These are phyloP conservation scores for Leccinum pellstonianum DNA, from an alignment of 768 basidiomycete species.

Conservation along the genomic window DNA sequence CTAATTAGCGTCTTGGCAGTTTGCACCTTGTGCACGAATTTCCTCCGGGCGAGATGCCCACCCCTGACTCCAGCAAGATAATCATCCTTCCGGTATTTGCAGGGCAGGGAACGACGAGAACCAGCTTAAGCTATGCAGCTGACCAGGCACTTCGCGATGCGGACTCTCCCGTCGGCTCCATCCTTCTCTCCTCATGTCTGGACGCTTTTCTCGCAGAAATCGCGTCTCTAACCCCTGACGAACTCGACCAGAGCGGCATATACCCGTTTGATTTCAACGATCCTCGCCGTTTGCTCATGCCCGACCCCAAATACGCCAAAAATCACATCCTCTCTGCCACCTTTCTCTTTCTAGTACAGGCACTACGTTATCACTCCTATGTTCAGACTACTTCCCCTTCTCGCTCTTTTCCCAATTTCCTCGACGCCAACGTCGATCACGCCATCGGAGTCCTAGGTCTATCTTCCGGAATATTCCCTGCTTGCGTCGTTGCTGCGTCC, in stretches of 20 bases:
- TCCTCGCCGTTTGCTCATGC: constrained; percentile 40
- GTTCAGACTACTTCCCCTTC: constrained; percentile 26
- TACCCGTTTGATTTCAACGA: constrained; percentile 44
- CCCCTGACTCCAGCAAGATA: constrained; percentile 9
- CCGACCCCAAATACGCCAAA: constrained; percentile 34
- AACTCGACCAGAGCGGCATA: constrained; percentile 38
- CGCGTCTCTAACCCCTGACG: constrained; percentile 39
- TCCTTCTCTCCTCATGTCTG: constrained; percentile 51
- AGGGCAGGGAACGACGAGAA: constrained; percentile 49
- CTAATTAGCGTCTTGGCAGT: neutral
- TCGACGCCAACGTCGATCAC: constrained; percentile 36
- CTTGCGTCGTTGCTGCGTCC: constrained; percentile 51
- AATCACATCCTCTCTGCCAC: constrained; percentile 51
- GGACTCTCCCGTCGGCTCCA: constrained; percentile 38
- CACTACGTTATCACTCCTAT: constrained; percentile 51
- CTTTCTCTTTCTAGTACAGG: constrained; percentile 50
- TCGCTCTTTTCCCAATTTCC: constrained; percentile 26
- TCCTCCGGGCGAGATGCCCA: constrained; percentile 6
- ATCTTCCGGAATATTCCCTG: constrained; percentile 57
- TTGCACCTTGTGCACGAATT: neutral
- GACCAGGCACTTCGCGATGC: constrained; percentile 44
- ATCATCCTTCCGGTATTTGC: constrained; percentile 49
- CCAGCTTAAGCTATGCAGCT: constrained; percentile 32
- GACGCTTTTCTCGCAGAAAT: constrained; percentile 52
- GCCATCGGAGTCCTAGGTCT: constrained; percentile 46